Base-by-base conservation (phyloP, 768 basidiomycete genomes). In the Suillus tomentosus region DNA sequence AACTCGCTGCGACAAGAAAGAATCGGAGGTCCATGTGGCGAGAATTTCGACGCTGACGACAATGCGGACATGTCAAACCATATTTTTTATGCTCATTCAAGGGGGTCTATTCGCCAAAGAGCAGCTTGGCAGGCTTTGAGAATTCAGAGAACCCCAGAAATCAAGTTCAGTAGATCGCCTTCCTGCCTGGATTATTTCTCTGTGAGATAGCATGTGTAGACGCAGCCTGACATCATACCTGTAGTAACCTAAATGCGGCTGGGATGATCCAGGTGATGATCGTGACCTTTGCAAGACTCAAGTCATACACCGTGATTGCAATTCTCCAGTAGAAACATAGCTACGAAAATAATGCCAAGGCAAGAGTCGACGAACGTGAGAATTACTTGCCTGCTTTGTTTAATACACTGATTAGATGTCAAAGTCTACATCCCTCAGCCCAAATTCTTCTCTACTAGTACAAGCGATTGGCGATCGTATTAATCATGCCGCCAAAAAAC, bases 401-500 rank as follows among this genome's bases (percentile, higher is more conserved):
- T 15, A 11, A 17, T 17, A 10, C 5, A 39, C 24, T 15, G 57
- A 58, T 58, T 42, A 58, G 57, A 58, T 58, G 39, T 19, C 24
- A 11, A 39, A 37, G 19, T 31, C 34, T 7, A 40, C 31, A 2
- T 42, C 37, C 39, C 37, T 39, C 15, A 17, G 24, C 57, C 27
- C 57, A 58, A 58, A 58, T n/a, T 40, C 24, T 58, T 27, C 6
- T 58, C 24, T 31, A 19, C 56, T 19, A 31, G 31, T 31, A 42
- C 57, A 42, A 31, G 24, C 40, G 57, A 58, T 58, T 58, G 57
- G 57, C 57, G 24, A 42, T 58, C 27, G 57, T 42, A 31, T 42
- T 10, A 19, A 42, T 58, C 43, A 76, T 76, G 76, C 63, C 88
- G 39, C 87, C 88, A 36, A 89, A 89, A 74, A 84, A 81, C 73